These are phyloP conservation scores for Trichoderma oligosporum DNA, from an alignment of 2,329 filamentous ascomycete genomes.

Conservation along the genomic window DNA sequence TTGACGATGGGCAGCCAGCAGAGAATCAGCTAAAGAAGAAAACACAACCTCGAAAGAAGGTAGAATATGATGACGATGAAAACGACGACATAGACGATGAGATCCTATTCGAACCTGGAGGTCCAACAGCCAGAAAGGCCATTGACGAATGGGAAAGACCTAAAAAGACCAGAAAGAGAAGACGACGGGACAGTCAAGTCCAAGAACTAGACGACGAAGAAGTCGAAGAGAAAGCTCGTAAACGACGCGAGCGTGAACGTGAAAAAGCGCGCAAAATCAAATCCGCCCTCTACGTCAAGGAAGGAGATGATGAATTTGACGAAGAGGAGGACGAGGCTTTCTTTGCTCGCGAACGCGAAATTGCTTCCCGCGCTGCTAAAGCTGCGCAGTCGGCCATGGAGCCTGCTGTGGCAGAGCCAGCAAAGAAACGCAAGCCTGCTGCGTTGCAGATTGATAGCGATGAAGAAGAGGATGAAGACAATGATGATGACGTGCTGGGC, in stretches of 20 bases:
- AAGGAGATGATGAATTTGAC: constrained; percentile 87
- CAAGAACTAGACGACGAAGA: constrained; percentile 57
- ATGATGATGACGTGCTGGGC: constrained; percentile 26
- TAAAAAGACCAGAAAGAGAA: constrained; percentile 37
- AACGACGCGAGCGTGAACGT: constrained; percentile 63
- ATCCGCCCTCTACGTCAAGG: constrained; percentile 74
- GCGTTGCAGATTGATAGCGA: constrained; percentile 29
- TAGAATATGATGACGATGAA: constrained; percentile 65
- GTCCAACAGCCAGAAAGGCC: constrained; percentile 55
- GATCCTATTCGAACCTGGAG: constrained; percentile 65
- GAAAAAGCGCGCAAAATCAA: constrained; percentile 79
- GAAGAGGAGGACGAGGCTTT: constrained; percentile 67
- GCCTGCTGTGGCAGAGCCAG: neutral
- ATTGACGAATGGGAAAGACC: constrained; percentile 57
- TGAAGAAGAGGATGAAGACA: constrained; percentile 30
- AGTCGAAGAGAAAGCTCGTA: constrained; percentile 59
- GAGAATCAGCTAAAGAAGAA: constrained; percentile 78
- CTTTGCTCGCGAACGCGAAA: constrained; percentile 64
- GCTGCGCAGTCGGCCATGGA: constrained; percentile 30
- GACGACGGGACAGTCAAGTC: constrained; percentile 46
- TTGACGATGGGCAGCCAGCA: constrained; percentile 70
- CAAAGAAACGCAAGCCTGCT: constrained; percentile 30
- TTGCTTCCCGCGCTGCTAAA: constrained; percentile 52
- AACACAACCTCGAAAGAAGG: constrained; percentile 50
- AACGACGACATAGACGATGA: constrained; percentile 50